Conservation (phyloP, 2,329 filamentous ascomycete species). For the Colletotrichum sp. region DNA sequence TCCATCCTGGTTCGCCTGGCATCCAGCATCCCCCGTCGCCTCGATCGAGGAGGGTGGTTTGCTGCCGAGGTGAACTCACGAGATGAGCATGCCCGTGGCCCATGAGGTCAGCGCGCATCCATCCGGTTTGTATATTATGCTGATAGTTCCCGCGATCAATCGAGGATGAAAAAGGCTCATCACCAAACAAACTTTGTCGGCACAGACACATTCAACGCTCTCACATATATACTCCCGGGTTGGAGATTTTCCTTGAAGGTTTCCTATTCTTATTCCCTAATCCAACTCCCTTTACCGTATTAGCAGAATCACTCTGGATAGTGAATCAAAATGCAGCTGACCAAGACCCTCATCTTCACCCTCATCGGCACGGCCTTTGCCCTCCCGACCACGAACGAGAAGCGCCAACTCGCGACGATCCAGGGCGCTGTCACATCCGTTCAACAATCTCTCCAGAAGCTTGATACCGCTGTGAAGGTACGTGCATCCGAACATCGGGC, state of each 20-base stretch:
- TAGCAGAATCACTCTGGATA: constrained; percentile 15
- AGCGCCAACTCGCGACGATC: constrained; percentile 57
- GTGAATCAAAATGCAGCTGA: constrained; percentile 19
- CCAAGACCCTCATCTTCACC: constrained; percentile 15
- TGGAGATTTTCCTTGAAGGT: background rate
- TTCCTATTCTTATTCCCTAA: background rate
- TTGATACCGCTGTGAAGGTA: constrained; percentile 32
- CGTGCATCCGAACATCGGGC: background rate
- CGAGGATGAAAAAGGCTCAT: background rate
- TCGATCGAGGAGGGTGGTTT: background rate
- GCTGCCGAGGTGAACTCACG: constrained; percentile 12
- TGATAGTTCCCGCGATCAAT: background rate
- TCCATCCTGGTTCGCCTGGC: background rate
- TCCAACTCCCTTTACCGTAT: background rate
- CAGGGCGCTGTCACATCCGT: constrained; percentile 64
- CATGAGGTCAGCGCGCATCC: background rate
- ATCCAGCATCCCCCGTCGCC: background rate
- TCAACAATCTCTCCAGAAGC: constrained; percentile 63
- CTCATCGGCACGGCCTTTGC: constrained; percentile 16
- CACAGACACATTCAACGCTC: constrained; percentile 6
- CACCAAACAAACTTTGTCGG: background rate
- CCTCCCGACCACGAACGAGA: background rate
- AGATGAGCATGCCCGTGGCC: background rate
- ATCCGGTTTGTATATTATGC: constrained; percentile 9
- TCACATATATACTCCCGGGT: constrained; percentile 7